Percentiles rank a stretch among this genome's conserved stretches.
Evolutionary conservation across 192 early-diverging fungal species (phyloP).

Genomic region (Mortierella claussenii): DNA sequence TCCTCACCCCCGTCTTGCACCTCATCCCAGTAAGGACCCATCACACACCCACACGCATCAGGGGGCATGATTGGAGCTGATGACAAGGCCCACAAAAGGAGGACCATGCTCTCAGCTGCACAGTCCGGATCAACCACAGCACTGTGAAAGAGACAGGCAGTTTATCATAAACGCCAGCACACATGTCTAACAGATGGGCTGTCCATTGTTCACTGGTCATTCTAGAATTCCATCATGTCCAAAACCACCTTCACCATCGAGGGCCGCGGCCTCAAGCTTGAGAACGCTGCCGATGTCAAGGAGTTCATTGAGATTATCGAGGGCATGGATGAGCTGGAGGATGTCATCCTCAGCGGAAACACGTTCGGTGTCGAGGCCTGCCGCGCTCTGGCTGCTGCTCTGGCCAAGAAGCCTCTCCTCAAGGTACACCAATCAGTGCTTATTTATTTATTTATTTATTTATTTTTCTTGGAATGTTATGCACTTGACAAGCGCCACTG

Average conservation of each 20-base stretch:
- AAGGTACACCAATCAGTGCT: slow-evolving; percentile 66
- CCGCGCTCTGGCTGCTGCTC: slow-evolving; percentile 75
- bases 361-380: slow-evolving; percentile 94
- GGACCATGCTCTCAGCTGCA: too few species aligned
- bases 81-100: too few species aligned
- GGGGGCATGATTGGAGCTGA: too few species aligned
- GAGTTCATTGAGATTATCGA: slow-evolving; percentile 78
- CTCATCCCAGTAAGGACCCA: too few species aligned
- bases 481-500: background rate
- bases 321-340: slow-evolving; percentile 70
- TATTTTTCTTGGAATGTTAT: background rate
- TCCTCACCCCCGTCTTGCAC: too few species aligned
- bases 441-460: background rate
- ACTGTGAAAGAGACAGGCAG: too few species aligned
- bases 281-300: slow-evolving; percentile 83
- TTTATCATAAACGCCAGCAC: too few species aligned
- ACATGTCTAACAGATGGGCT: too few species aligned
- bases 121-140: too few species aligned
- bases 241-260: slow-evolving; percentile 83
- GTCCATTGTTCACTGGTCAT: too few species aligned
- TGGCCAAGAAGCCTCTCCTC: slow-evolving; percentile 73
- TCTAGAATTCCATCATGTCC: slow-evolving; percentile 31
- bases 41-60: too few species aligned
- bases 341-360: slow-evolving; percentile 86
- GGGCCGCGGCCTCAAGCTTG: slow-evolving; percentile 89